These are phyloP conservation scores for Nectriaceae sp. DNA, from an alignment of 2,329 filamentous ascomycete species.

Conservation along the genomic window DNA sequence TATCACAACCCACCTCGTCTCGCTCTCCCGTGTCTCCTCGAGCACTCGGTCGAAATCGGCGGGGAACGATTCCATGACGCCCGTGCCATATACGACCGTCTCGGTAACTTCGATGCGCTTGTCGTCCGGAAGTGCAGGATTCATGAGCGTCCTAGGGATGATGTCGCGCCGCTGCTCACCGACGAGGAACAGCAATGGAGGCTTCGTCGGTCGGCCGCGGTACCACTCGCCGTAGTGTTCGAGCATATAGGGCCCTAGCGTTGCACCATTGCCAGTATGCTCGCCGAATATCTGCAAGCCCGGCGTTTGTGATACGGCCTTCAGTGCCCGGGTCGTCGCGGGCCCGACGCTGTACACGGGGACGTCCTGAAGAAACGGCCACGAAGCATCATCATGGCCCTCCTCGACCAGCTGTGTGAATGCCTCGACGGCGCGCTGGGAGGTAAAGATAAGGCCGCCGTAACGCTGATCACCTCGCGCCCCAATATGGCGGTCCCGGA, in stretches of 20 bases:
- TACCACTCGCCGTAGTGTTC: slow-evolving; percentile 68
- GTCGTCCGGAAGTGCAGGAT: slow-evolving; percentile 47
- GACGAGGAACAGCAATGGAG: slow-evolving; percentile 79
- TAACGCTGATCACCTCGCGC: slow-evolving; percentile 47
- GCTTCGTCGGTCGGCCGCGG: slow-evolving; percentile 45
- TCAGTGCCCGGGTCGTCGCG: slow-evolving; percentile 75
- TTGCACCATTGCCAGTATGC: slow-evolving; percentile 83
- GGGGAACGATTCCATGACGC: slow-evolving; percentile 77
- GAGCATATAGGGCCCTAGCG: slow-evolving; percentile 76
- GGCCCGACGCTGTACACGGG: slow-evolving; percentile 78
- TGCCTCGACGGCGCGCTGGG: slow-evolving; percentile 80
- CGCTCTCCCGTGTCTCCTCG: slow-evolving; percentile 40
- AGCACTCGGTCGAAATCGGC: slow-evolving; percentile 61
- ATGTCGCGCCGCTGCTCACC: slow-evolving; percentile 89
- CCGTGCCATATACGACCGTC: slow-evolving; percentile 83
- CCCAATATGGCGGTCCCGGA: slow-evolving; percentile 48
- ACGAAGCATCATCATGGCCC: slow-evolving; percentile 30
- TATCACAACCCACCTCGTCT: slow-evolving; percentile 71
- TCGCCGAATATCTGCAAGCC: slow-evolving; percentile 70
- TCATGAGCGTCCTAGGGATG: slow-evolving; percentile 79
- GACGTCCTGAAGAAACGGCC: slow-evolving; percentile 58
- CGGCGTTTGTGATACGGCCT: slow-evolving; percentile 51
- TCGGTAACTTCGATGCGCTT: slow-evolving; percentile 71
- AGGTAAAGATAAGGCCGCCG: slow-evolving; percentile 82
- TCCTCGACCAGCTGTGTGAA: slow-evolving; percentile 65